Conservation (phyloP, 2,329 filamentous ascomycete species). For the Malbranchea cinnamomea region DNA sequence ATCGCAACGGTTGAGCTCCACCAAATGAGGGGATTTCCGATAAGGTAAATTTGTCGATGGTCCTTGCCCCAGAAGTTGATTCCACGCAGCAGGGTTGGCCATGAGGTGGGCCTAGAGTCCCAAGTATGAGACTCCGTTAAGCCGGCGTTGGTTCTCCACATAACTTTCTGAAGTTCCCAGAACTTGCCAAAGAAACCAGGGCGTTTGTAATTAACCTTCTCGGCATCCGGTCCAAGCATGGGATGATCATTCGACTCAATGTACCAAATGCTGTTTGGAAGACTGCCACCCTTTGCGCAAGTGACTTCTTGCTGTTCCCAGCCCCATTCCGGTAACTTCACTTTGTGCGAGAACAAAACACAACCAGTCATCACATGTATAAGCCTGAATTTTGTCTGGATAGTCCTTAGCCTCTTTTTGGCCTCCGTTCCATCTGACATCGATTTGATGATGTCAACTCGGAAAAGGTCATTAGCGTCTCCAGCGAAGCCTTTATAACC, state of each 20-base stretch:
- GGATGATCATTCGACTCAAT: constrained; percentile 83
- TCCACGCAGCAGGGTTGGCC: constrained; percentile 80
- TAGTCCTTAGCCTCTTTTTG: constrained; percentile 76
- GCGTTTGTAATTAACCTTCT: constrained; percentile 91
- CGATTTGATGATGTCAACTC: constrained; percentile 83
- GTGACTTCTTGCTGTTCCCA: constrained; percentile 99
- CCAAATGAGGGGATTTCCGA: constrained; percentile 92
- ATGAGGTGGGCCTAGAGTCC: constrained; percentile 88
- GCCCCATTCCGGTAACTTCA: constrained; percentile 95
- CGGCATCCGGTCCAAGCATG: constrained; percentile 54
- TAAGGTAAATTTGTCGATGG: constrained; percentile 87
- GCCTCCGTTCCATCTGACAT: constrained; percentile 65
- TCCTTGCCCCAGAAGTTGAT: constrained; percentile 99
- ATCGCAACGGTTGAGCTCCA: constrained; percentile 74
- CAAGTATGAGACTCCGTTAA: constrained; percentile 93
- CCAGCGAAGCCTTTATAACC: constrained; percentile 94
- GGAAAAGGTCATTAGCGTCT: constrained; percentile 92
- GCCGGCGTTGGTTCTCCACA: constrained; percentile 97
- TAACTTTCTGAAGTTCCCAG: constrained; percentile 90
- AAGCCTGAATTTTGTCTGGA: constrained; percentile 91
- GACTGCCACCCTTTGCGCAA: constrained; percentile 75
- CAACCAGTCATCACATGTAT: constrained; percentile 96
- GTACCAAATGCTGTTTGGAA: constrained; percentile 97
- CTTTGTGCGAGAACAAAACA: constrained; percentile 93
- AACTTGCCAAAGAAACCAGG: constrained; percentile 97